Evolutionary conservation across 441 rosid species (phyloP).

Genomic region (Arabidopsis hybrid): DNA sequence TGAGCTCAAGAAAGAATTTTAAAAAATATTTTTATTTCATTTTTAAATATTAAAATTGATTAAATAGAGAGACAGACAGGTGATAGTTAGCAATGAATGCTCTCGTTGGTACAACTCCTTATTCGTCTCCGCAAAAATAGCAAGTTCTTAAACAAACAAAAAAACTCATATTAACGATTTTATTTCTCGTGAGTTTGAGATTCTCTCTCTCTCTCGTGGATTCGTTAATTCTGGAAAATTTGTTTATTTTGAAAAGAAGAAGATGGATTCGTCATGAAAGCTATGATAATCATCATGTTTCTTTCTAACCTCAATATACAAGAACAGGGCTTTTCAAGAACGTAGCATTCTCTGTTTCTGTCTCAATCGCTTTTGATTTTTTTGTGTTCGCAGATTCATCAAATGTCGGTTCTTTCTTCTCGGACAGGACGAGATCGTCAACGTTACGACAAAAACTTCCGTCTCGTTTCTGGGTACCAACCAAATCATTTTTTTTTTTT

Average conservation of each 20-base stretch:
- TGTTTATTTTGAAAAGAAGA: not conserved
- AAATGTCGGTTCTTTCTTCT: slow-evolving; percentile 40
- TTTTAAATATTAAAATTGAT: not conserved
- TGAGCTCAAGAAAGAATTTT: not conserved
- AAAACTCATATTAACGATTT: not conserved
- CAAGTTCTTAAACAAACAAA: not conserved
- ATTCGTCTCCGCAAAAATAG: slow-evolving; percentile 41
- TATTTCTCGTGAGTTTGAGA: slow-evolving; percentile 28
- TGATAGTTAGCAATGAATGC: slow-evolving; percentile 39
- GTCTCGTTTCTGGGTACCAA: slow-evolving; percentile 81
- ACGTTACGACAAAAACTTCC: slow-evolving; percentile 72
- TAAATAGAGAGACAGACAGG: slow-evolving; percentile 15
- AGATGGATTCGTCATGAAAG: slow-evolving; percentile 18
- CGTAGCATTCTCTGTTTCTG: slow-evolving; percentile 9
- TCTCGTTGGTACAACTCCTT: slow-evolving; percentile 30
- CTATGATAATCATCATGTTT: slow-evolving; percentile 35
- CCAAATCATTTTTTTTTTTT: not conserved
- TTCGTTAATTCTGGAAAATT: slow-evolving; percentile 24
- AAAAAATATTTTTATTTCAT: not conserved
- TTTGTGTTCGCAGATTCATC: slow-evolving; percentile 24
- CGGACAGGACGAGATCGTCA: slow-evolving; percentile 70
- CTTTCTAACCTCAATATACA: slow-evolving; percentile 10
- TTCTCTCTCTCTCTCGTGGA: slow-evolving; percentile 1
- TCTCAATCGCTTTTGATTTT: not conserved
- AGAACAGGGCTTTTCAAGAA: slow-evolving; percentile 32